A percentile compares a stretch with the other conserved stretches of the same genome.
Conservation (phyloP, 2,329 filamentous ascomycete species). For the Fusarium nygamai region DNA sequence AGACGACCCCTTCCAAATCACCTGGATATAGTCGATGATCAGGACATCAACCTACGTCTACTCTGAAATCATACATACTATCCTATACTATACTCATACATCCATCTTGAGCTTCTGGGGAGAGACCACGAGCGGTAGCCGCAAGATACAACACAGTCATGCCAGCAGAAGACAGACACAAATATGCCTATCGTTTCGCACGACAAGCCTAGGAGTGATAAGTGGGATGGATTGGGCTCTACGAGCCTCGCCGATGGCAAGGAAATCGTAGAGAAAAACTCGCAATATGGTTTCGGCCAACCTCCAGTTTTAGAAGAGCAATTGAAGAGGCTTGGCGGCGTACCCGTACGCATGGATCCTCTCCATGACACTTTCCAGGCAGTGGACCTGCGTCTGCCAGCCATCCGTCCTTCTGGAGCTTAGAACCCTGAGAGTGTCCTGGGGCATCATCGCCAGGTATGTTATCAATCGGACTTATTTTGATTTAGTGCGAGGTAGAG, state of each 20-base stretch:
- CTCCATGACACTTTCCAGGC: background rate
- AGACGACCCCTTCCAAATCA: background rate
- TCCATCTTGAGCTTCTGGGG: background rate
- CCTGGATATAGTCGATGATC: background rate
- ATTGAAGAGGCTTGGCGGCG: background rate
- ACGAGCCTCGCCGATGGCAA: background rate
- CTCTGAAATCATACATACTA: background rate
- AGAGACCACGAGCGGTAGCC: background rate
- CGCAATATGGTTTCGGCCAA: background rate
- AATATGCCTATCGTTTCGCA: background rate
- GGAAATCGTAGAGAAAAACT: background rate
- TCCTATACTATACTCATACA: background rate
- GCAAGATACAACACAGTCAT: background rate
- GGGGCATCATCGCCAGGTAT: background rate
- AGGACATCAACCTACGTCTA: background rate
- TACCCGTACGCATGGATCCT: background rate
- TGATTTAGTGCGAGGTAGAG: background rate
- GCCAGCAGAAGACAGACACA: background rate
- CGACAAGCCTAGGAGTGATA: background rate
- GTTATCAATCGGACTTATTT: background rate
- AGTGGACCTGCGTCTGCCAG: fast-evolving
- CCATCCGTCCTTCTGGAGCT: background rate
- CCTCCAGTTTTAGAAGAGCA: background rate
- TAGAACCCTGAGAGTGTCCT: background rate
- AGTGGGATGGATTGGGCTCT: background rate